Evolutionary conservation across 2,329 filamentous ascomycete species (phyloP).

Genomic region (Hyphodiscus sp.): DNA sequence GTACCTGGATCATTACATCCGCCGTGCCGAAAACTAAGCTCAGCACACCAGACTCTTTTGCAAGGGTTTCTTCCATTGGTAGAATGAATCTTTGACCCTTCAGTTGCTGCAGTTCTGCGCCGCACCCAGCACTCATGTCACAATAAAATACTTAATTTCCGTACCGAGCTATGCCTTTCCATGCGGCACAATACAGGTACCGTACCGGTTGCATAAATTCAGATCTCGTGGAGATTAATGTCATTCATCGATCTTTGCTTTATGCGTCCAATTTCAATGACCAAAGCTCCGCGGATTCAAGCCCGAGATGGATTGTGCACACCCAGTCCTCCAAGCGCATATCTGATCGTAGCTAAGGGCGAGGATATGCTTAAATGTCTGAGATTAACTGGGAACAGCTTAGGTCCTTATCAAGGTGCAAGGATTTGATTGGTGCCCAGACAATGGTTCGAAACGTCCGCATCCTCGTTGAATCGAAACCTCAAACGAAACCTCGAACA

Average conservation of each 20-base stretch:
- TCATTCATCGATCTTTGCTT: background rate
- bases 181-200: background rate
- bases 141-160: background rate
- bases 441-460: background rate
- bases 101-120: background rate
- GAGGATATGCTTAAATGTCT: background rate
- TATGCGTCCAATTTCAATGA: too few relatives aligned
- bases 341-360: background rate
- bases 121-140: background rate
- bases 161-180: background rate
- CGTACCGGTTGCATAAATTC: background rate
- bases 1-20: too few relatives aligned
- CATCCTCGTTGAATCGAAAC: background rate
- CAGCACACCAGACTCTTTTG: too few relatives aligned
- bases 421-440: background rate
- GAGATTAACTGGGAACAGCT: background rate
- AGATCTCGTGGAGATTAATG: background rate
- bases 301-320: background rate
- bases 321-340: background rate
- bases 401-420: background rate
- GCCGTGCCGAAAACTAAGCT: too few relatives aligned
- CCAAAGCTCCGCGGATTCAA: background rate
- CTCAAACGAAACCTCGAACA: background rate
- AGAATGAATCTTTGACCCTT: background rate
- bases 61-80: background rate